Evolutionary conservation across 2,329 filamentous ascomycete species (phyloP).

Genomic region (Pleomassaria siparia): DNA sequence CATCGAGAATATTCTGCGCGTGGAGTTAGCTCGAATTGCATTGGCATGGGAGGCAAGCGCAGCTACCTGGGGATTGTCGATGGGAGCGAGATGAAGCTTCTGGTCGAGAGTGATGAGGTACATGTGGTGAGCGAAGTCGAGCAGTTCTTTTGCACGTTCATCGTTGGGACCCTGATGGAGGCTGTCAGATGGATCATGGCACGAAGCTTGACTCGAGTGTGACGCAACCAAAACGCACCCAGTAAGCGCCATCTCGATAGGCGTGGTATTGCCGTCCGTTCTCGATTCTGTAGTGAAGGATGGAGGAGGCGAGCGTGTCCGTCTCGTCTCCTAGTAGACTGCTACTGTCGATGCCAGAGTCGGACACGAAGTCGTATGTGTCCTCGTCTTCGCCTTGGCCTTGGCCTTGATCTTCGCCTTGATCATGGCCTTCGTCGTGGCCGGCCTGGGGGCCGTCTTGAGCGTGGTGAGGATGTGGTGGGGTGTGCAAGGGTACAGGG

Average conservation of each 20-base stretch:
- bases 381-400: slow-evolving; percentile 4
- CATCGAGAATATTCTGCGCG: slow-evolving; percentile 30
- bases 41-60: not conserved
- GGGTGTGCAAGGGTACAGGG: not conserved
- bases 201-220: not conserved
- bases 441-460: not conserved
- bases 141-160: slow-evolving; percentile 45
- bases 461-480: slow-evolving; percentile 4
- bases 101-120: slow-evolving; percentile 38
- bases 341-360: slow-evolving; percentile 41
- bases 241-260: slow-evolving; percentile 41
- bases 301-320: slow-evolving; percentile 38
- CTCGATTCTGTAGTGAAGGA: slow-evolving; percentile 40
- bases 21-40: not conserved
- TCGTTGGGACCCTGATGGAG: slow-evolving; percentile 46
- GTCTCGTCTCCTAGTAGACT: slow-evolving; percentile 39
- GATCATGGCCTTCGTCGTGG: slow-evolving; percentile 6
- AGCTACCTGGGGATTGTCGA: slow-evolving; percentile 24
- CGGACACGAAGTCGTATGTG: slow-evolving; percentile 22
- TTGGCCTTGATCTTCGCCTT: not conserved
- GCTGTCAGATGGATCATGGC: slow-evolving; percentile 11
- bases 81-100: slow-evolving; percentile 37
- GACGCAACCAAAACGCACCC: slow-evolving; percentile 15
- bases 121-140: slow-evolving; percentile 48
- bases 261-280: slow-evolving; percentile 42